Conservation (phyloP, 148 eudicot species). For the Persicaria tinctoria region DNA sequence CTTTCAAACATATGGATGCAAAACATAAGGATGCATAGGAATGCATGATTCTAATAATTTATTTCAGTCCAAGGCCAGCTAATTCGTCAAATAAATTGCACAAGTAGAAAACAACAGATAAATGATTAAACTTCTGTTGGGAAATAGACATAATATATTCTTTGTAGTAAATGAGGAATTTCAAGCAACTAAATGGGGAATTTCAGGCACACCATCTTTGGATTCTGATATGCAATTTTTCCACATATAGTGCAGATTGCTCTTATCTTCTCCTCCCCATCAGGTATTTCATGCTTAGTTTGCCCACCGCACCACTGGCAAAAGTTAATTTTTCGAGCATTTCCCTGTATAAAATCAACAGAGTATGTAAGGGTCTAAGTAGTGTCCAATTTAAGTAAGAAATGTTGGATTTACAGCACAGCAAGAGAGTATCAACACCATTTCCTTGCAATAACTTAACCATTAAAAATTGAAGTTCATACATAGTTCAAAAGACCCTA, state of each 20-base stretch:
- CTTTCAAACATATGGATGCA: neutral
- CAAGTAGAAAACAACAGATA: neutral
- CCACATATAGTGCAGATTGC: slow-evolving; percentile 87
- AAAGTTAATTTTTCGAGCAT: slow-evolving; percentile 60
- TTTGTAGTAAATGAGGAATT: neutral
- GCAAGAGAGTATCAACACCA: neutral
- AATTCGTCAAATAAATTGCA: neutral
- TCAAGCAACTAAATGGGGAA: neutral
- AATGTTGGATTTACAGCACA: neutral
- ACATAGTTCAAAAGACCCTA: neutral
- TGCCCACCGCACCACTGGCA: slow-evolving; percentile 91
- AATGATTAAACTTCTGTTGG: neutral
- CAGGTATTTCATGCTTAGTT: slow-evolving; percentile 86
- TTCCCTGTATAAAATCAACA: slow-evolving; percentile 35
- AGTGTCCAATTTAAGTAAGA: neutral
- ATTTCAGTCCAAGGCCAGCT: neutral
- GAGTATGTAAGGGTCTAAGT: neutral
- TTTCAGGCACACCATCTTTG: slow-evolving; percentile 62
- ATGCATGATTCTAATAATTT: neutral
- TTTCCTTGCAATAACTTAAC: neutral
- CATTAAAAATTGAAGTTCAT: neutral
- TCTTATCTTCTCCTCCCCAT: slow-evolving; percentile 87
- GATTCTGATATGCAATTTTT: slow-evolving; percentile 84
- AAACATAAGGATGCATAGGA: neutral
- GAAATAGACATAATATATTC: neutral